Evolutionary conservation across 306 rosid genomes (phyloP).

Genomic region (Citrullus mucosospermus): DNA sequence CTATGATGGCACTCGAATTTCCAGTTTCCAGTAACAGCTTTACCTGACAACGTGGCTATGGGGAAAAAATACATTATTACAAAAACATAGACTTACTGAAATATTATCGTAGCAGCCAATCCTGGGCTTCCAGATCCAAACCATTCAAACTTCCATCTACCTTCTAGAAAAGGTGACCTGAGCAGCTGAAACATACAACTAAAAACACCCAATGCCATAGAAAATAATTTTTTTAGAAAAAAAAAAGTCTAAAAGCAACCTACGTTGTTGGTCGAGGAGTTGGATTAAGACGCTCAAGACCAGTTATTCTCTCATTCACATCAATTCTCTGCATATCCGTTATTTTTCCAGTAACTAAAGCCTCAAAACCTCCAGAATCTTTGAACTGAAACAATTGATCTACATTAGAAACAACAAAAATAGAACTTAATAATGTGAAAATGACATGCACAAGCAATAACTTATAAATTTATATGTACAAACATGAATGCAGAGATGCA

Average conservation of each 20-base stretch:
- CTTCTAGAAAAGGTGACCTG: conserved; percentile 97
- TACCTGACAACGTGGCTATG: background rate
- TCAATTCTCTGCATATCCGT: conserved; percentile 70
- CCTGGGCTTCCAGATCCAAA: conserved; percentile 78
- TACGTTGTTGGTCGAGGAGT: conserved; percentile 95
- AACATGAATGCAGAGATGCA: background rate
- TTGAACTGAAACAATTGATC: conserved; percentile 54
- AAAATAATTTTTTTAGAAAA: background rate
- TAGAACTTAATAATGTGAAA: background rate
- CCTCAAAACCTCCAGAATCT: conserved; percentile 91
- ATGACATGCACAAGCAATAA: background rate
- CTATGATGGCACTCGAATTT: conserved; percentile 3
- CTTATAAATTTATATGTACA: background rate
- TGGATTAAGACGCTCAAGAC: conserved; percentile 93
- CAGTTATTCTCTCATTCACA: conserved; percentile 87
- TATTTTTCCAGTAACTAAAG: conserved; percentile 72
- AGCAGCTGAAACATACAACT: conserved; percentile 27
- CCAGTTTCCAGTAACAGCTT: background rate
- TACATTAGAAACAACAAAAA: conserved; percentile 14
- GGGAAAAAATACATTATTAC: background rate
- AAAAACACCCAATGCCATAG: conserved; percentile 19
- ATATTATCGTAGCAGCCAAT: conserved; percentile 51
- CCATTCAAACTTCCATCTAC: conserved; percentile 94
- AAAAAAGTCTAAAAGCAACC: conserved; percentile 13
- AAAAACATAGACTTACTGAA: conserved; percentile 51